A percentile compares a stretch with the other conserved stretches of the same genome.
Evolutionary conservation across 2,329 filamentous ascomycete genomes (phyloP).

Genomic region (Neobulgaria alba): DNA sequence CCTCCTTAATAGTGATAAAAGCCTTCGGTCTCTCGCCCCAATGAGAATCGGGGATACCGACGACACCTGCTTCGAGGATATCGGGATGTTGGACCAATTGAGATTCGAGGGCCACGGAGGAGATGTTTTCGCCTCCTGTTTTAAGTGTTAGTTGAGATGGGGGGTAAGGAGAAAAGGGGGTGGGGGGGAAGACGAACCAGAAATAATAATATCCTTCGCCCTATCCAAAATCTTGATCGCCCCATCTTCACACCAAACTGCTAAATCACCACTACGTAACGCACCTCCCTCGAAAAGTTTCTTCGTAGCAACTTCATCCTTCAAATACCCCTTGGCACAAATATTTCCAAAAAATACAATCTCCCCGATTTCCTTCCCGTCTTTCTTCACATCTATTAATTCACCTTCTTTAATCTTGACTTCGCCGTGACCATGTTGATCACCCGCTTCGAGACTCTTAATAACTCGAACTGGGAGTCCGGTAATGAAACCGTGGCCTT

Average conservation of each 20-base stretch:
- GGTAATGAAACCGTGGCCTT: slow-evolving; percentile 86
- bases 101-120: slow-evolving; percentile 81
- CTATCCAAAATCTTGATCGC: slow-evolving; percentile 87
- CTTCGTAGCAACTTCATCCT: slow-evolving; percentile 74
- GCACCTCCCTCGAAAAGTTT: slow-evolving; percentile 84
- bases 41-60: slow-evolving; percentile 76
- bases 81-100: slow-evolving; percentile 84
- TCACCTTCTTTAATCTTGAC: slow-evolving; percentile 60
- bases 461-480: slow-evolving; percentile 74
- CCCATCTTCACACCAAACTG: slow-evolving; percentile 87
- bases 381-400: slow-evolving; percentile 56
- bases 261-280: slow-evolving; percentile 82
- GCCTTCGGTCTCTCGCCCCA: slow-evolving; percentile 98
- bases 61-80: slow-evolving; percentile 84
- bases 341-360: slow-evolving; percentile 89
- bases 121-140: slow-evolving; percentile 93
- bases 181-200: slow-evolving; percentile 45
- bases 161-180: not conserved
- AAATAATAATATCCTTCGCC: slow-evolving; percentile 97
- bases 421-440: no score
- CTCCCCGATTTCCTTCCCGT: slow-evolving; percentile 72
- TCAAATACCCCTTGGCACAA: slow-evolving; percentile 85
- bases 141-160: not conserved
- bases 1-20: slow-evolving; percentile 72
- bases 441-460: no score